Evolutionary conservation across 2,329 filamentous ascomycete species (phyloP).

Genomic region (Fusarium sp.): DNA sequence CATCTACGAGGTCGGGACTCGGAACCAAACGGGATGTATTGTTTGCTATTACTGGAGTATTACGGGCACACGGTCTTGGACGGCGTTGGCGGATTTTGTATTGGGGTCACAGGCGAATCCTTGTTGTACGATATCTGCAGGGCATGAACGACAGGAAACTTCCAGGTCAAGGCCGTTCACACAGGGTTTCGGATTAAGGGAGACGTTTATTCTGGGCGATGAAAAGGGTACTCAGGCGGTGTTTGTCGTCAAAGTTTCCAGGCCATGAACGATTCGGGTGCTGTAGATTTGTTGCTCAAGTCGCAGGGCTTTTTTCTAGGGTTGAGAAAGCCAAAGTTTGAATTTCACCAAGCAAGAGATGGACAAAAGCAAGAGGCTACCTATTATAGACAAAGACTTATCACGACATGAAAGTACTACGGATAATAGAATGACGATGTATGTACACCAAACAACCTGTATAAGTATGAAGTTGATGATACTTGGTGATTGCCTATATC

Average conservation of each 20-base stretch:
- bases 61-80: slow-evolving; percentile 46
- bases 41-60: slow-evolving; percentile 47
- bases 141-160: slow-evolving; percentile 41
- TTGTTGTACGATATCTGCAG: slow-evolving; percentile 50
- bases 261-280: slow-evolving; percentile 31
- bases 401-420: slow-evolving; percentile 22
- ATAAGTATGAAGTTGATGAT: background rate
- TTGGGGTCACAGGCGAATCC: slow-evolving; percentile 44
- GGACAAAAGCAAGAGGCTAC: slow-evolving; percentile 21
- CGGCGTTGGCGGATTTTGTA: slow-evolving; percentile 49
- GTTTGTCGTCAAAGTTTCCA: slow-evolving; percentile 16
- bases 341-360: slow-evolving; percentile 33
- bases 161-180: slow-evolving; percentile 9
- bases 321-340: slow-evolving; percentile 31
- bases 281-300: slow-evolving; percentile 46
- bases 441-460: background rate
- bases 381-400: slow-evolving; percentile 34
- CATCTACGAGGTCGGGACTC: slow-evolving; percentile 30
- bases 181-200: slow-evolving; percentile 31
- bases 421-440: background rate
- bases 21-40: slow-evolving; percentile 39
- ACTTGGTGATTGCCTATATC: background rate
- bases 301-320: slow-evolving; percentile 41
- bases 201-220: slow-evolving; percentile 10
- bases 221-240: slow-evolving; percentile 12